phyloP scores from a whole-genome alignment of 371 early-diverging fungal genomes.

The Lichtheimia ramosa region DNA sequence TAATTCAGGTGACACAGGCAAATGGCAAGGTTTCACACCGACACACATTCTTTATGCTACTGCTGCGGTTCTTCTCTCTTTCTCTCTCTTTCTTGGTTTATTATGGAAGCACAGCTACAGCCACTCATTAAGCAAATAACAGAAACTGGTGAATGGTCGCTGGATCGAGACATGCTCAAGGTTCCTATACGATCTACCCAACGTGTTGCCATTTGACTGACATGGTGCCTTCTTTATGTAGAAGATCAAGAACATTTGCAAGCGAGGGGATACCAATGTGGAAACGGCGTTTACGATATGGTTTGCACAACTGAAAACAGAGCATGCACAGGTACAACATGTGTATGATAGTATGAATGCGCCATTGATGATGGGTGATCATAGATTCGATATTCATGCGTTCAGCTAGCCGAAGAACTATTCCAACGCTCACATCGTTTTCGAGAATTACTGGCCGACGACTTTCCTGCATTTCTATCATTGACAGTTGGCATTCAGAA shows the following conservation, averaged over 20 bases:
- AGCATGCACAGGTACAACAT: constrained; percentile 63
- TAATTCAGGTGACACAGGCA: too few species aligned
- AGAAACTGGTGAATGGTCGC: constrained; percentile 42
- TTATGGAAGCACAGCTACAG: constrained; percentile 24
- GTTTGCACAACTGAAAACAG: constrained; percentile 53
- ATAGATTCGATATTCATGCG: constrained; percentile 66
- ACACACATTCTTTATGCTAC: too few species aligned
- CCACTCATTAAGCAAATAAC: constrained; percentile 33
- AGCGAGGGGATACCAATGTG: constrained; percentile 45
- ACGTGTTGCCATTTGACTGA: constrained; percentile 16
- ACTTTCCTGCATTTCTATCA: constrained; percentile 55
- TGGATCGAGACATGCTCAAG: constrained; percentile 34
- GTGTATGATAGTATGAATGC: not conserved
- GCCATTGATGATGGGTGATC: not conserved
- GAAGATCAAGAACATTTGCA: constrained; percentile 60
- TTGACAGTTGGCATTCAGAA: constrained; percentile 62
- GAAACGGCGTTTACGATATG: constrained; percentile 45
- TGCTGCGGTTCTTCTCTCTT: not conserved
- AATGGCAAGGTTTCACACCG: too few species aligned
- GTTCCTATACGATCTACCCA: constrained; percentile 10
- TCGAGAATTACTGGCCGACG: constrained; percentile 51
- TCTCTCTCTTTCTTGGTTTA: not conserved
- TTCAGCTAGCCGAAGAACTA: constrained; percentile 62
- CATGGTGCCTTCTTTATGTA: constrained; percentile 16
- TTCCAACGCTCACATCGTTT: constrained; percentile 70